phyloP scores from a whole-genome alignment of 2,329 filamentous ascomycete genomes.

The Tetracladium maxilliforme region DNA sequence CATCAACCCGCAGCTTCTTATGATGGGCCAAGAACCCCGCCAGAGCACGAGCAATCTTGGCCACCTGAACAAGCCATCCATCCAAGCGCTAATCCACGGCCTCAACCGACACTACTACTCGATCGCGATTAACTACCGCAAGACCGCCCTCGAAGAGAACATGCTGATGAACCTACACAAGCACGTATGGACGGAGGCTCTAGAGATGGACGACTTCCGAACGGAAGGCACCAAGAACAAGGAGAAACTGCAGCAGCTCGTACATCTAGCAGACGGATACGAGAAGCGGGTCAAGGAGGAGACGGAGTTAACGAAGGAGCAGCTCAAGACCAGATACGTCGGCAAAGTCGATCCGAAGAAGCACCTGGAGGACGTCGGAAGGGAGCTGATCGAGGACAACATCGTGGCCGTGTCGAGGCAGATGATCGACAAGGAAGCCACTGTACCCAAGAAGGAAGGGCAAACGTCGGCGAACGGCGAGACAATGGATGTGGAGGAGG shows the following conservation, averaged over 20 bases:
- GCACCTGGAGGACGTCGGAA: slow-evolving; percentile 91
- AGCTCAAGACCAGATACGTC: slow-evolving; percentile 96
- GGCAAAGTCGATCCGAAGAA: slow-evolving; percentile 99
- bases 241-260: slow-evolving; percentile 75
- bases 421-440: slow-evolving; percentile 99
- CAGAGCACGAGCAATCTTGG: slow-evolving; percentile 97
- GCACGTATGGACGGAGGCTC: slow-evolving; percentile 95
- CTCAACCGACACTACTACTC: slow-evolving; percentile 99
- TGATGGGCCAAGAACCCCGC: slow-evolving; percentile 94
- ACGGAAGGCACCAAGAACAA: slow-evolving; percentile 74
- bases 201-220: slow-evolving; percentile 94
- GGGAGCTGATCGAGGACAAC: slow-evolving; percentile 97
- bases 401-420: slow-evolving; percentile 96
- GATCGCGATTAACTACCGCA: slow-evolving; percentile 95
- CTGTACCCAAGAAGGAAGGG: slow-evolving; percentile 61
- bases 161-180: slow-evolving; percentile 99
- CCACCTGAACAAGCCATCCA: slow-evolving; percentile 98
- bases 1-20: slow-evolving; percentile 93
- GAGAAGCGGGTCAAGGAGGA: slow-evolving; percentile 99
- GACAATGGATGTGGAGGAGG: slow-evolving; percentile 57
- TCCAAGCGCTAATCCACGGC: slow-evolving; percentile 95
- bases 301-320: slow-evolving; percentile 90
- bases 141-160: slow-evolving; percentile 94
- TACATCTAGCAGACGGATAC: slow-evolving; percentile 84
- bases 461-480: slow-evolving; percentile 39